These are phyloP conservation scores for Ceratobasidium papillatum DNA, from an alignment of 1,284 basidiomycete species.

Conservation along the genomic window DNA sequence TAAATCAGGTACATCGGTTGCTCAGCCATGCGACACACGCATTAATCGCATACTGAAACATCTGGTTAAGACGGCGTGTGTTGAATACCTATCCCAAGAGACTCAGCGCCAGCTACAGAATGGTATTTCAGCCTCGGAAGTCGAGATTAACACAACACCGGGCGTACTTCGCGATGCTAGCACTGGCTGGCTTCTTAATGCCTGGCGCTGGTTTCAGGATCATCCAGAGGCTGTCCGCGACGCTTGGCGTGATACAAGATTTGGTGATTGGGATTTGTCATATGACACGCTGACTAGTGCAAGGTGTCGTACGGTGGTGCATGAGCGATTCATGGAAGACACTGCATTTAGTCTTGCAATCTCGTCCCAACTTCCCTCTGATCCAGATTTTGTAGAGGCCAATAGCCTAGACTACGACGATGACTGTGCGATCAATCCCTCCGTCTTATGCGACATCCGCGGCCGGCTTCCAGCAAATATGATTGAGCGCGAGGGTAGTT, in stretches of 20 bases:
- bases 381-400: neutral
- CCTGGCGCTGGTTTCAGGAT: neutral
- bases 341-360: neutral
- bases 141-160: neutral
- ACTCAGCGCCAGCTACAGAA: neutral
- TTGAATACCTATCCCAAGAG: neutral
- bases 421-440: slow-evolving; percentile 2
- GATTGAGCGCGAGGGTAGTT: neutral
- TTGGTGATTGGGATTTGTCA: neutral
- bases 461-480: neutral
- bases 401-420: slow-evolving; percentile 3
- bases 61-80: neutral
- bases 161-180: neutral
- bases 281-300: neutral
- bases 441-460: neutral
- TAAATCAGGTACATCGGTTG: neutral
- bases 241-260: neutral
- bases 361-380: neutral
- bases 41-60: neutral
- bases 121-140: neutral
- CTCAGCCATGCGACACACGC: slow-evolving; percentile 2
- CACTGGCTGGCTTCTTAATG: neutral
- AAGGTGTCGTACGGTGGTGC: neutral
- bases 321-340: neutral
- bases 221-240: neutral